These are phyloP conservation scores for Hypoxylon crocopeplum DNA, from an alignment of 495 filamentous ascomycete species.

Conservation along the genomic window DNA sequence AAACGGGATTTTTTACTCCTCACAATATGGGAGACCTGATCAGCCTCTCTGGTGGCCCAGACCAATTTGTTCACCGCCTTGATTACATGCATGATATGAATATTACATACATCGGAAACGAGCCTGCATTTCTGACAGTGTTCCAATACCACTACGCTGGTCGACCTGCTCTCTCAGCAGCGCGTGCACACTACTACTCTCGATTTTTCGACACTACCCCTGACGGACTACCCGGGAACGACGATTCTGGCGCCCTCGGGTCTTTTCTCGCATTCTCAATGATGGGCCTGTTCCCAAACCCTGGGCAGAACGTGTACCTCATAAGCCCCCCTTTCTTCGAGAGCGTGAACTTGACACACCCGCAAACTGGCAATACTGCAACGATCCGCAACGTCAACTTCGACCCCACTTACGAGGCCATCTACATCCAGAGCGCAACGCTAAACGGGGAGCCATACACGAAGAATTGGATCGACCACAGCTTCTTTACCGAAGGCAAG, in stretches of 20 bases:
- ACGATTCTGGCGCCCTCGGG: slow-evolving; percentile 77
- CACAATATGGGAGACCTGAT: slow-evolving; percentile 73
- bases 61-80: slow-evolving; percentile 66
- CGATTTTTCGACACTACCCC: slow-evolving; percentile 66
- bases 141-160: slow-evolving; percentile 77
- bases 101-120: slow-evolving; percentile 75
- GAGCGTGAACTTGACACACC: slow-evolving; percentile 65
- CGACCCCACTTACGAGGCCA: slow-evolving; percentile 64
- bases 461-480: slow-evolving; percentile 76
- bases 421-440: slow-evolving; percentile 76
- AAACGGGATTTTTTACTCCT: slow-evolving; percentile 75
- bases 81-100: slow-evolving; percentile 69
- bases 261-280: slow-evolving; percentile 72
- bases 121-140: slow-evolving; percentile 72
- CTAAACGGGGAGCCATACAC: slow-evolving; percentile 69
- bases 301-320: slow-evolving; percentile 77
- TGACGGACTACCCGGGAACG: slow-evolving; percentile 72
- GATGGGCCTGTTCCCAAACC: slow-evolving; percentile 77
- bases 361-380: slow-evolving; percentile 67
- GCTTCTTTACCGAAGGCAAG: slow-evolving; percentile 74
- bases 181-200: slow-evolving; percentile 68
- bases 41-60: slow-evolving; percentile 64
- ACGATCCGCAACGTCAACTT: slow-evolving; percentile 67
- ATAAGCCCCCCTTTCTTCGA: slow-evolving; percentile 73
- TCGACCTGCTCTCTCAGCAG: slow-evolving; percentile 67